Base-by-base conservation (phyloP, 371 early-diverging fungal species). In the Lichtheimia hyalospora region DNA sequence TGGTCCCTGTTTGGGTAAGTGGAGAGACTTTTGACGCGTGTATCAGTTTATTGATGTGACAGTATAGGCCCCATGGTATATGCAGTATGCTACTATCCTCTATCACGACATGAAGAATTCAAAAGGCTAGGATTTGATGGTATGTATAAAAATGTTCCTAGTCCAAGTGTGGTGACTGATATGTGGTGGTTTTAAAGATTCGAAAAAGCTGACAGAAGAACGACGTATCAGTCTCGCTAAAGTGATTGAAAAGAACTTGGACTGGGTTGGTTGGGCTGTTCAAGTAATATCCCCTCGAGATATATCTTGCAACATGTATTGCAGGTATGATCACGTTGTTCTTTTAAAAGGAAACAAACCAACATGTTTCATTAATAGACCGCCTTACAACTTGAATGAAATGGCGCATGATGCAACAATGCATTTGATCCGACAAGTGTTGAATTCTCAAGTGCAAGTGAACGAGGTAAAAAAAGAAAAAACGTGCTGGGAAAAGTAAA, bases 401-500 rank as follows among this genome's bases (percentile, higher is more conserved):
- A 82, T 98, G 61, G 97, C 99, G 0, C 94, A 97, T 67, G 91
- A 93, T 52, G 92, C 98, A 0, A 97, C 98, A 0, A 93, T 97
- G 24, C 74, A 83, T 54, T 69, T 99, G 21, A 90, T 99, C 39
- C 67, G 77, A 16, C 72, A 84, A 0, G 84, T 88, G 0, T 44
- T 97, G 8, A 76, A 74, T 13, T 63, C 71, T 3, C 90, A 90
- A 3, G 75, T 95, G 12, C 83, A 85, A n/a, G 63, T 98, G 15
- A 74, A 68, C 43, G 89, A 92, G 80, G 93, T 91, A 70, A 39
- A 49, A 20, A 15, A 5, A 70, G 28, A 49, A 20, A 15, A 5
- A 53, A 34, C 34, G 13, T 55, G 10, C 14, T 50, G 25, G 24
- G 5, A 46, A 14, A 20, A 62, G 12, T 7, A 23, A 28, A 34